Evolutionary conservation across 495 filamentous ascomycete species (phyloP).

Genomic region (Neurospora africana): DNA sequence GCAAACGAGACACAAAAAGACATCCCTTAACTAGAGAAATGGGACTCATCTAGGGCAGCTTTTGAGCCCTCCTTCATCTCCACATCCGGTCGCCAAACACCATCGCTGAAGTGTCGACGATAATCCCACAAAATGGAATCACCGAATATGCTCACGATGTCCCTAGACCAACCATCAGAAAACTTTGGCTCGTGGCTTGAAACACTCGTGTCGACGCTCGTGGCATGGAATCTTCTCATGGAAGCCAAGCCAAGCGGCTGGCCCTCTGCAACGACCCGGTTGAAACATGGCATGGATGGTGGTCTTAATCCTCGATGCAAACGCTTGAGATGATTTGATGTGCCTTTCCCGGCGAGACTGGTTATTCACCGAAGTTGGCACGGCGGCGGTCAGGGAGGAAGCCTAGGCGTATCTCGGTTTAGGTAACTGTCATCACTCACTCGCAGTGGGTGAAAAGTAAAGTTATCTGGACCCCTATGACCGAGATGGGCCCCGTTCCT

Average conservation of each 20-base stretch:
- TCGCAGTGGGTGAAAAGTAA: background rate
- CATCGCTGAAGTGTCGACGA: background rate
- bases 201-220: background rate
- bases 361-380: background rate
- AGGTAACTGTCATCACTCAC: background rate
- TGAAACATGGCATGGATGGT: background rate
- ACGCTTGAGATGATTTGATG: background rate
- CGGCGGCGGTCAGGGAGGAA: background rate
- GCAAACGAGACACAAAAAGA: background rate
- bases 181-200: background rate
- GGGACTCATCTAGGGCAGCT: background rate
- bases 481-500: background rate
- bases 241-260: background rate
- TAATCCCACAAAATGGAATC: background rate
- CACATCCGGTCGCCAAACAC: background rate
- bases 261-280: background rate
- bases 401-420: background rate
- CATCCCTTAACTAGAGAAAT: background rate
- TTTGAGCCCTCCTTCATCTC: background rate
- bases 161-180: background rate
- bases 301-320: background rate
- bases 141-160: background rate
- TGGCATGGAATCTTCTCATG: background rate
- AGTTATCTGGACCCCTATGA: background rate
- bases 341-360: background rate